Percentiles rank a stretch among this genome's conserved stretches.
These are phyloP conservation scores for Fusarium musae DNA, from an alignment of 2,329 filamentous ascomycete genomes.

Conservation along the genomic window DNA sequence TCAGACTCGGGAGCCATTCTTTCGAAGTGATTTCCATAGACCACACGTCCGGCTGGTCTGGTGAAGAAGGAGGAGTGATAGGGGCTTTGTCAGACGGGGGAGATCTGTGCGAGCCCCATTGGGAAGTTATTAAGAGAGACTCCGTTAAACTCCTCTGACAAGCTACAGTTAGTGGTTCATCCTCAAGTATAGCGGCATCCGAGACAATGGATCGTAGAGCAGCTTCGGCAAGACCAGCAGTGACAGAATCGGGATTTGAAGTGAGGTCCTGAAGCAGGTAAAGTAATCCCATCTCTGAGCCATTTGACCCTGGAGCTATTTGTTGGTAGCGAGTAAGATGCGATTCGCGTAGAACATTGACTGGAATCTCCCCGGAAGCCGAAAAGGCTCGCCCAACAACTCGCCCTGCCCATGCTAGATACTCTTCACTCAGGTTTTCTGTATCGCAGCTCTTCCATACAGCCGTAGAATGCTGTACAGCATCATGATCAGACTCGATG, in stretches of 20 bases:
- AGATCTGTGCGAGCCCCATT: constrained; percentile 66
- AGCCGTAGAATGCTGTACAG: constrained; percentile 69
- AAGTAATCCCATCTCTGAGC: constrained; percentile 73
- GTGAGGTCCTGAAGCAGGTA: constrained; percentile 70
- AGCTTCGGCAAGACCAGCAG: constrained; percentile 69
- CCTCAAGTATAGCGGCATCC: constrained; percentile 58
- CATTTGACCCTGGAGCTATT: constrained; percentile 58
- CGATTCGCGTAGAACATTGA: constrained; percentile 70
- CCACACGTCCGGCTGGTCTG: constrained; percentile 46
- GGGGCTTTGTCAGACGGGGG: constrained; percentile 63
- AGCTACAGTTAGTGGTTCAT: constrained; percentile 60
- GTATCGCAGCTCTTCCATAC: constrained; percentile 81
- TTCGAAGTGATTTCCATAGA: constrained; percentile 54
- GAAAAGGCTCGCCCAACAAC: constrained; percentile 87
- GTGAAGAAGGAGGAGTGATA: background rate
- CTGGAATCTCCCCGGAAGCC: constrained; percentile 74
- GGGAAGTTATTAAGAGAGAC: constrained; percentile 63
- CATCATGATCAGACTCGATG: constrained; percentile 73
- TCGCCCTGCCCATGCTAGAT: constrained; percentile 85
- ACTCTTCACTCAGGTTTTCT: constrained; percentile 72
- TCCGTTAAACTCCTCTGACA: constrained; percentile 64
- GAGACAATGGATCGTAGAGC: constrained; percentile 68
- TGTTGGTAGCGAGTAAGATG: constrained; percentile 62
- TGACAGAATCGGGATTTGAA: constrained; percentile 64
- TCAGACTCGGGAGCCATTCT: constrained; percentile 72